Conservation (phyloP, 768 basidiomycete species). For the Phylloporus scabripes region DNA sequence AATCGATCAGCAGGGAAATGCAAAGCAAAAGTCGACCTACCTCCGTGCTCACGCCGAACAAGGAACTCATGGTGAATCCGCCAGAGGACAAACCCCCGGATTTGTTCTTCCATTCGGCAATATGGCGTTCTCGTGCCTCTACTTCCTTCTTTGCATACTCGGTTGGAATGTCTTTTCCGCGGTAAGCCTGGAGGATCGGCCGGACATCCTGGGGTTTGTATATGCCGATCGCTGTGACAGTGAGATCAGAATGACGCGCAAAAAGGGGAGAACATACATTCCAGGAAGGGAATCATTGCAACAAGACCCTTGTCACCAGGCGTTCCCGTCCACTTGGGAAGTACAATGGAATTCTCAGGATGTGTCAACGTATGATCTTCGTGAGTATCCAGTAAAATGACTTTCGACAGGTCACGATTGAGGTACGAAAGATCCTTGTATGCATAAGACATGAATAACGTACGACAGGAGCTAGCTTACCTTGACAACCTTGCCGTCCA, state of each 20-base stretch:
- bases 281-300: constrained; percentile 95
- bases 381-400: constrained; percentile 80
- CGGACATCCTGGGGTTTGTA: constrained; percentile 85
- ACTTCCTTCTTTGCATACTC: constrained; percentile 90
- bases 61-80: constrained; percentile 40
- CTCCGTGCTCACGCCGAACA: constrained; percentile 36
- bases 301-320: constrained; percentile 71
- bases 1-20: not conserved
- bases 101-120: constrained; percentile 73
- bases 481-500: constrained; percentile 84
- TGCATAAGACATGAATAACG: not conserved
- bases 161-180: constrained; percentile 80
- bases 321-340: constrained; percentile 85
- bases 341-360: constrained; percentile 81
- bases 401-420: constrained; percentile 89
- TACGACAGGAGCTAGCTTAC: constrained; percentile 30
- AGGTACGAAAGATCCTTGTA: constrained; percentile 84
- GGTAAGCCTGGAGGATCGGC: constrained; percentile 78
- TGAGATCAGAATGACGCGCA: not conserved
- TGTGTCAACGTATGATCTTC: constrained; percentile 73
- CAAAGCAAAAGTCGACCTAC: constrained; percentile 15
- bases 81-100: constrained; percentile 35
- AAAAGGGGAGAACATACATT: constrained; percentile 48
- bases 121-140: constrained; percentile 67
- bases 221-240: constrained; percentile 75